Conservation (phyloP, 192 early-diverging fungal species). For the Backusella psychrophila region DNA sequence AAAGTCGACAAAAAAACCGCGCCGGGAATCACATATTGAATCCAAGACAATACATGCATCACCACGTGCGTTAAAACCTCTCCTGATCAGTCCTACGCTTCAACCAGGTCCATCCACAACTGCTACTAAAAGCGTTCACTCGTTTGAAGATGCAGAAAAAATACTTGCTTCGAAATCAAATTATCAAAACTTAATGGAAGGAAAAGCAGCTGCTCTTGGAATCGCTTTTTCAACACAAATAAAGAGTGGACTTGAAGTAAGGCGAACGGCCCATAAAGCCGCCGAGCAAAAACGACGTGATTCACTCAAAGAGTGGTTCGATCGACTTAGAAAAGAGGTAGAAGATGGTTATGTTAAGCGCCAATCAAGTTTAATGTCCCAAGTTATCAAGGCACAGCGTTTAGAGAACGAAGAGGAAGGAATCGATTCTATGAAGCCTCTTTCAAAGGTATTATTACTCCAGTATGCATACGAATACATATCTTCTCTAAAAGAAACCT, state of each 20-base stretch:
- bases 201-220: conserved; percentile 77
- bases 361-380: conserved; percentile 13
- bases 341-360: conserved; percentile 51
- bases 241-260: conserved; percentile 73
- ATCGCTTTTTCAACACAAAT: conserved; percentile 74
- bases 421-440: conserved; percentile 19
- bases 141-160: conserved; percentile 30
- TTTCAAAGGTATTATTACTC: conserved; percentile 33
- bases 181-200: conserved; percentile 87
- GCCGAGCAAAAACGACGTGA: conserved; percentile 97
- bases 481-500: conserved; percentile 14
- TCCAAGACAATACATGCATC: conserved; percentile 14
- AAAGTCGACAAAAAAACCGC: conserved; percentile 1
- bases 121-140: neutral
- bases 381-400: conserved; percentile 22
- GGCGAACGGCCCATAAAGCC: conserved; percentile 90
- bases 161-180: conserved; percentile 58
- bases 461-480: conserved; percentile 39
- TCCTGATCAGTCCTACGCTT: conserved; percentile 45
- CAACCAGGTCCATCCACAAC: conserved; percentile 31
- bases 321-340: conserved; percentile 66
- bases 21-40: conserved; percentile 2
- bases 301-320: conserved; percentile 88
- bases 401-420: conserved; percentile 12
- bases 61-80: conserved; percentile 30